A percentile compares a stretch with the other conserved stretches of the same genome.
These are phyloP conservation scores for Pouteria campechiana DNA, from an alignment of 179 eudicot species.

Conservation along the genomic window DNA sequence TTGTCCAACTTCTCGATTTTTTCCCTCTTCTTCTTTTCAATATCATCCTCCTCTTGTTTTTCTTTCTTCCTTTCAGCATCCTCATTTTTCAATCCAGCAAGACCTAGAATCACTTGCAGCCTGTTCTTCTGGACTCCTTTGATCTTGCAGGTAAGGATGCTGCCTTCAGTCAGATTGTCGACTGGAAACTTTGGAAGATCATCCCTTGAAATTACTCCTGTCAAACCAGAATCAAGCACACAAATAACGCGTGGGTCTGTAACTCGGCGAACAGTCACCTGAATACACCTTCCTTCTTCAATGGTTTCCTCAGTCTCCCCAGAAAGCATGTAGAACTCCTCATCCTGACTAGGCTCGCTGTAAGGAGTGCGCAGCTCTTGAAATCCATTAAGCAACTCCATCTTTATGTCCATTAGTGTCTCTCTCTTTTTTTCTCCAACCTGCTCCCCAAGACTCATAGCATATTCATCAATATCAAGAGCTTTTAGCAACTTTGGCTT, in stretches of 20 bases:
- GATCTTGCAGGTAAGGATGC: conserved; percentile 74
- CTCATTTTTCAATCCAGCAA: too few species aligned
- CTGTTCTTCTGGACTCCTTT: conserved; percentile 52
- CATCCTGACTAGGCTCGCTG: conserved; percentile 72
- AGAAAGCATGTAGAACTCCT: conserved; percentile 75
- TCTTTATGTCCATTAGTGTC: conserved; percentile 55
- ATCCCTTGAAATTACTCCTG: conserved; percentile 66
- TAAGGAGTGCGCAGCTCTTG: conserved; percentile 77
- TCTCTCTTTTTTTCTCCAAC: conserved; percentile 45
- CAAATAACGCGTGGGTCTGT: conserved; percentile 68
- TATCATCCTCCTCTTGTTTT: conserved; percentile 67
- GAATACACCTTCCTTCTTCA: conserved; percentile 79
- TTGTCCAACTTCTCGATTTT: conserved; percentile 40
- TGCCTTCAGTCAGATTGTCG: conserved; percentile 77
- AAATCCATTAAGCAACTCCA: conserved; percentile 88
- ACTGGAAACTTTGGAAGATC: conserved; percentile 81
- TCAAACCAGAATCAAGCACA: conserved; percentile 78
- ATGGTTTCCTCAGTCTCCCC: conserved; percentile 88
- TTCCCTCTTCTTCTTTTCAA: conserved; percentile 46
- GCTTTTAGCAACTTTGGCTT: conserved; percentile 51
- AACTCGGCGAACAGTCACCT: conserved; percentile 87
- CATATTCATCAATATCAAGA: conserved; percentile 58
- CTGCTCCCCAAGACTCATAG: conserved; percentile 45
- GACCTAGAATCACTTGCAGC: conserved; percentile 66
- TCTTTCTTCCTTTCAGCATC: too few species aligned